Percentiles rank a stretch among this genome's conserved stretches.
Conservation (phyloP, 176 grass and related monocot species). For the Zea luxurians region DNA sequence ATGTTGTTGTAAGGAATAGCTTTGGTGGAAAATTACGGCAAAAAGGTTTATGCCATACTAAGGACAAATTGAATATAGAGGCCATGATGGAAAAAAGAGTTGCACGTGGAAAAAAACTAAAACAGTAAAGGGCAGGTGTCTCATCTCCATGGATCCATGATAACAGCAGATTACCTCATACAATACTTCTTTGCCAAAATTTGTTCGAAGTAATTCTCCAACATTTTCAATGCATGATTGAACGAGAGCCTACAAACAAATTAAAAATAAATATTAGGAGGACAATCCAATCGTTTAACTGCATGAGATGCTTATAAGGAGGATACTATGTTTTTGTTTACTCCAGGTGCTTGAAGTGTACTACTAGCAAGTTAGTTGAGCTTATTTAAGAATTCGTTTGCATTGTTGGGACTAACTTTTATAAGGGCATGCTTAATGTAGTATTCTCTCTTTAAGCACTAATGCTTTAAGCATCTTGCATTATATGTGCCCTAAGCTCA, state of each 20-base stretch:
- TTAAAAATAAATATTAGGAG: not conserved
- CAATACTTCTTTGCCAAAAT: constrained; percentile 85
- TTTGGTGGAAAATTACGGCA: not conserved
- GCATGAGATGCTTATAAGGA: not conserved
- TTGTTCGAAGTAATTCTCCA: constrained; percentile 70
- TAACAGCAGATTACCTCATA: constrained; percentile 57
- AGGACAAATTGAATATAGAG: not conserved
- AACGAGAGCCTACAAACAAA: constrained; percentile 57
- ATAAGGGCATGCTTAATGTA: not conserved
- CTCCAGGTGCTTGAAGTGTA: not conserved
- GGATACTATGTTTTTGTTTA: not conserved
- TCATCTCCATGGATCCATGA: not conserved
- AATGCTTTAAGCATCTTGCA: not conserved
- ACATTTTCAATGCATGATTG: constrained; percentile 63
- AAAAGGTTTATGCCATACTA: not conserved
- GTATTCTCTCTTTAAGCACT: not conserved
- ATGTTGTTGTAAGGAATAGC: not conserved
- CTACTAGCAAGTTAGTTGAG: not conserved
- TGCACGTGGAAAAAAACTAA: not conserved
- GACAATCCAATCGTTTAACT: not conserved
- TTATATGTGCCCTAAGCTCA: not conserved
- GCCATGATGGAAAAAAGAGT: not conserved
- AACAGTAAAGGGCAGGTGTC: not conserved
- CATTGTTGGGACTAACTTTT: not conserved
- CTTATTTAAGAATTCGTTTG: not conserved